phyloP scores from a whole-genome alignment of 345 rosid genomes.

The Ailanthus altissimus region DNA sequence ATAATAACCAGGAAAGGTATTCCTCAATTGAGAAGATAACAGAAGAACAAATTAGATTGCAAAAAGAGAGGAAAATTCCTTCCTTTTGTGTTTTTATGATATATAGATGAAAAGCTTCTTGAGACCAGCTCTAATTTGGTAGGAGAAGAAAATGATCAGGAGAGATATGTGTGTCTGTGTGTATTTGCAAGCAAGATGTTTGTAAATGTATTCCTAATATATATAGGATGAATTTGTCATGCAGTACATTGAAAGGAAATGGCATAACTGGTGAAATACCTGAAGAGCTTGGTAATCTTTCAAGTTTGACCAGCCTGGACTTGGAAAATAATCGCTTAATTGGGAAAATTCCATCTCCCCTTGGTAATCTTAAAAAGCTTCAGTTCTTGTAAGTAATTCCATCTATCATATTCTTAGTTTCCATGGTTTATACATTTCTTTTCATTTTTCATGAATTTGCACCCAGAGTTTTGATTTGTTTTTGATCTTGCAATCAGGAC shows the following conservation, averaged over 20 bases:
- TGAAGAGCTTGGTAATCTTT: constrained; percentile 76
- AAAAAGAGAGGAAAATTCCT: not conserved
- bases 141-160: not conserved
- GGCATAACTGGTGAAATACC: constrained; percentile 88
- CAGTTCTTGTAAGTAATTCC: constrained; percentile 80
- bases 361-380: constrained; percentile 83
- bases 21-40: not conserved
- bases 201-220: constrained; percentile 3
- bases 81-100: not conserved
- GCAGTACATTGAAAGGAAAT: constrained; percentile 90
- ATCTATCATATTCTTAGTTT: constrained; percentile 14
- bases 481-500: constrained; percentile 51
- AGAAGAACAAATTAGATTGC: not conserved
- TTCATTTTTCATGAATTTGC: constrained; percentile 2
- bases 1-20: not conserved
- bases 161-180: not conserved
- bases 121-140: not conserved
- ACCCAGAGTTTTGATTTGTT: constrained; percentile 3
- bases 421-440: constrained; percentile 14
- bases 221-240: constrained; percentile 22
- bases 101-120: not conserved
- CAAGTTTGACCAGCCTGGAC: constrained; percentile 83
- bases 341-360: constrained; percentile 79
- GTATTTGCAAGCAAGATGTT: not conserved
- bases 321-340: constrained; percentile 76